Conservation (phyloP, 2,329 filamentous ascomycete genomes). For the Lachnellula hyalina region DNA sequence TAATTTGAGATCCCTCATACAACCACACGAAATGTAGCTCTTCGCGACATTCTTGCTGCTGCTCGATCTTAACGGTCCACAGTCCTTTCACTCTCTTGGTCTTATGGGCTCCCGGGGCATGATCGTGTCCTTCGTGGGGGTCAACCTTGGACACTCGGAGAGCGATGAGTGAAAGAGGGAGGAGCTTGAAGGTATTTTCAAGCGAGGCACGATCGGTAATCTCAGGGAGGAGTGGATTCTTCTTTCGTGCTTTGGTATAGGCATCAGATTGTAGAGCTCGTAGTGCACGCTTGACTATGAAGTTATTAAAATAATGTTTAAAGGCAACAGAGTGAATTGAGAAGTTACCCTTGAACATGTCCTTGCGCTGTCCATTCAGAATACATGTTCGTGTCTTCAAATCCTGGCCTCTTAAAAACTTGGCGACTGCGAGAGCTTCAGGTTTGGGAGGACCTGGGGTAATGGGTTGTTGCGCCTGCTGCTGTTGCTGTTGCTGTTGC, state of each 20-base stretch:
- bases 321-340: not conserved
- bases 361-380: slow-evolving; percentile 91
- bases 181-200: slow-evolving; percentile 89
- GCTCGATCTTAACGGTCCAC: slow-evolving; percentile 93
- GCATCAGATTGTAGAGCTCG: slow-evolving; percentile 83
- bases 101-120: slow-evolving; percentile 57
- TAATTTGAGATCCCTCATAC: slow-evolving; percentile 90
- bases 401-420: slow-evolving; percentile 78
- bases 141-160: slow-evolving; percentile 83
- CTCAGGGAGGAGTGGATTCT: slow-evolving; percentile 83
- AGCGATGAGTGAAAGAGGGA: slow-evolving; percentile 90
- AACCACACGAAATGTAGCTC: slow-evolving; percentile 96
- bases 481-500: slow-evolving; percentile 35
- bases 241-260: slow-evolving; percentile 83
- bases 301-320: slow-evolving; percentile 7
- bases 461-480: slow-evolving; percentile 60
- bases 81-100: slow-evolving; percentile 89
- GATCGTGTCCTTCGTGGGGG: slow-evolving; percentile 68
- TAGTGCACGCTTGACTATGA: slow-evolving; percentile 85
- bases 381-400: slow-evolving; percentile 89
- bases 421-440: slow-evolving; percentile 80
- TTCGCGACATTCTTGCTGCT: slow-evolving; percentile 83
- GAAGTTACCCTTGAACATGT: slow-evolving; percentile 84
- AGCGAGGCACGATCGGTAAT: slow-evolving; percentile 84
- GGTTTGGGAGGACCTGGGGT: slow-evolving; percentile 79